Conservation (phyloP, 768 basidiomycete genomes). For the Lactarius trivialis region DNA sequence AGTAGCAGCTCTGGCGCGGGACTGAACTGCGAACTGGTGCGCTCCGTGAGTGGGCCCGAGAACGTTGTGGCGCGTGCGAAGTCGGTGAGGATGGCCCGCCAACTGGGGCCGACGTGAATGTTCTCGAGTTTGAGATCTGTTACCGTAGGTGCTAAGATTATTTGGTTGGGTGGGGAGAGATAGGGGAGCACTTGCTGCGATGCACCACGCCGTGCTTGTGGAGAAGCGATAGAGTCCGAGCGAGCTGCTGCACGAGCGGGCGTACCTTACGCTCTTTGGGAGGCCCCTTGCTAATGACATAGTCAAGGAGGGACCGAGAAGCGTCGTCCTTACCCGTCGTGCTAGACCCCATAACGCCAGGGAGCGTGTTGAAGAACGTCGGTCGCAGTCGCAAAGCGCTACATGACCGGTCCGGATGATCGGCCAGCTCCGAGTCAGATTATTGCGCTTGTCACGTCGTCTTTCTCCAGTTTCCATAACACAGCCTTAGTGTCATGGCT, state of each 20-base stretch:
- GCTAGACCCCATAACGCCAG: background rate
- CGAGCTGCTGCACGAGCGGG: constrained; percentile 5
- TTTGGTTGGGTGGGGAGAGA: background rate
- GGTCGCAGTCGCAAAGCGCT: background rate
- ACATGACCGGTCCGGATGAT: too few relatives aligned
- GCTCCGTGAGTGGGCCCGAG: background rate
- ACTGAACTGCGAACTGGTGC: background rate
- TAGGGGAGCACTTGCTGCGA: background rate
- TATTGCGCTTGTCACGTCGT: constrained; percentile 4
- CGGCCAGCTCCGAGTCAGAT: too few relatives aligned
- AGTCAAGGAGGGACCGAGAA: background rate
- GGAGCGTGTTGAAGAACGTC: too few relatives aligned
- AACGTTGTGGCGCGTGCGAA: background rate
- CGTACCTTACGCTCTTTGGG: background rate
- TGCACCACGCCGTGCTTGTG: constrained; percentile 8
- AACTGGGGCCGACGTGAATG: background rate
- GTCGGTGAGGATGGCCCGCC: background rate
- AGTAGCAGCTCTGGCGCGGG: background rate
- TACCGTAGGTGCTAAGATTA: background rate
- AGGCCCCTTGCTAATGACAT: background rate
- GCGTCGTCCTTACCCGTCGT: background rate
- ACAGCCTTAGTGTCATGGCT: constrained; percentile 23
- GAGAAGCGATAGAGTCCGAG: background rate
- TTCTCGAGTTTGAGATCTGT: constrained; percentile 6
- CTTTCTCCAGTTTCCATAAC: background rate